Percentiles rank a stretch among this genome's conserved stretches.
phyloP scores from a whole-genome alignment of 805 yeast species.

The Kluyveromyces aestuarii region DNA sequence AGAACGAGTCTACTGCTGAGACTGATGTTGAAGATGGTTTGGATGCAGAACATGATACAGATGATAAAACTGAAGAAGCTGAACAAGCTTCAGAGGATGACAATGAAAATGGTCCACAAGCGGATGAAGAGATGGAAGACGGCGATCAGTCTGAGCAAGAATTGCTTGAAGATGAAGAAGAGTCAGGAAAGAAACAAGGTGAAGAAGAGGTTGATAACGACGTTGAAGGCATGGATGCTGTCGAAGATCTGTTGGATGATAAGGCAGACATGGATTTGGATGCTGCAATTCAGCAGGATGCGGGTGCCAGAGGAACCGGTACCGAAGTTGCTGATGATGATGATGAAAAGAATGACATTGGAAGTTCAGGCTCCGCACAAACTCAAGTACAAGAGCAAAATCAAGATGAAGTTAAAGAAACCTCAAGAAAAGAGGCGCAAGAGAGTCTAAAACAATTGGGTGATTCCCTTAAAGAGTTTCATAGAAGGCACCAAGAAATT shows the following conservation, averaged over 20 bases:
- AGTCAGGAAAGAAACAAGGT: constrained; percentile 20
- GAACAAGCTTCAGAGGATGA: constrained; percentile 20
- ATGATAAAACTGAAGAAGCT: constrained; percentile 25
- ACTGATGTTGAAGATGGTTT: constrained; percentile 30
- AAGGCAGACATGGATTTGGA: constrained; percentile 43
- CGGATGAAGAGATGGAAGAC: constrained; percentile 24
- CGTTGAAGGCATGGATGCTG: constrained; percentile 49
- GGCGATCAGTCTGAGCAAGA: constrained; percentile 17
- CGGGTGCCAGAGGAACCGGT: constrained; percentile 56
- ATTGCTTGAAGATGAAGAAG: constrained; percentile 14
- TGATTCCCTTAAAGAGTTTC: constrained; percentile 84
- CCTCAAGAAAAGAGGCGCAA: constrained; percentile 56
- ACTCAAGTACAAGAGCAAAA: constrained; percentile 33
- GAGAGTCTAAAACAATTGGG: constrained; percentile 85
- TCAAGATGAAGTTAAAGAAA: constrained; percentile 36
- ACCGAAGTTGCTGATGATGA: constrained; percentile 41
- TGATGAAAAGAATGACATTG: constrained; percentile 58
- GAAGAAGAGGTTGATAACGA: constrained; percentile 33
- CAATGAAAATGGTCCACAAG: constrained; percentile 26
- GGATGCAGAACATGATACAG: constrained; percentile 21
- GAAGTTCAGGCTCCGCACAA: constrained; percentile 51
- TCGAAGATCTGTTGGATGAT: constrained; percentile 34
- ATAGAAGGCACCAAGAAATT: constrained; percentile 83
- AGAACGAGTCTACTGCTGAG: constrained; percentile 35
- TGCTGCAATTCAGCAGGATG: constrained; percentile 49